These are phyloP conservation scores for Fusarium concolor DNA, from an alignment of 2,329 filamentous ascomycete species.

Conservation along the genomic window DNA sequence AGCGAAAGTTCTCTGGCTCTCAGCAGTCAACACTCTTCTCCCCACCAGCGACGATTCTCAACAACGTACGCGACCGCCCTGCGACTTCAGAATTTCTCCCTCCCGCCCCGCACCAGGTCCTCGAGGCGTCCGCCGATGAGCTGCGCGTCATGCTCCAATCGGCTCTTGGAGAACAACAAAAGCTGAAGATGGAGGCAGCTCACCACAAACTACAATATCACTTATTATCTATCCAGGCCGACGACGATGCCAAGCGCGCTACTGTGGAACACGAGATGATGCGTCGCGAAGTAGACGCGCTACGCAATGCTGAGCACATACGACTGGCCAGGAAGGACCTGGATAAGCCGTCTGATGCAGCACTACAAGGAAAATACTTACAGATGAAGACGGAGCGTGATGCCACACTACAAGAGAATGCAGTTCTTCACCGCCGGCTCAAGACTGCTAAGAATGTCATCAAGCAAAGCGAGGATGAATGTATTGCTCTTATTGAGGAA, in stretches of 20 bases:
- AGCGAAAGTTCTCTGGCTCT: conserved; percentile 53
- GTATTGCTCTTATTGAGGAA: conserved; percentile 77
- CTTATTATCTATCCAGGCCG: conserved; percentile 84
- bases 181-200: conserved; percentile 82
- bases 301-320: conserved; percentile 79
- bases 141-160: conserved; percentile 67
- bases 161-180: conserved; percentile 67
- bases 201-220: conserved; percentile 93
- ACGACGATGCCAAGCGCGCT: conserved; percentile 86
- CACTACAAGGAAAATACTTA: conserved; percentile 62
- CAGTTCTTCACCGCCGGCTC: conserved; percentile 71
- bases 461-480: conserved; percentile 80
- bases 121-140: conserved; percentile 65
- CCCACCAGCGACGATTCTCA: conserved; percentile 62
- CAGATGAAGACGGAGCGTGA: conserved; percentile 76
- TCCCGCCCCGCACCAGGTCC: conserved; percentile 63
- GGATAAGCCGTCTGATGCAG: conserved; percentile 63
- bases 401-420: conserved; percentile 73
- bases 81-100: conserved; percentile 56
- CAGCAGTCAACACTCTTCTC: conserved; percentile 65
- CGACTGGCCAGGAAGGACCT: conserved; percentile 69
- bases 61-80: conserved; percentile 50
- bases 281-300: conserved; percentile 85
- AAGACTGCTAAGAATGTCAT: conserved; percentile 82
- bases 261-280: conserved; percentile 93